Evolutionary conservation across 176 grass and related monocot genomes (phyloP).

Genomic region (Elymus sibiricus): DNA sequence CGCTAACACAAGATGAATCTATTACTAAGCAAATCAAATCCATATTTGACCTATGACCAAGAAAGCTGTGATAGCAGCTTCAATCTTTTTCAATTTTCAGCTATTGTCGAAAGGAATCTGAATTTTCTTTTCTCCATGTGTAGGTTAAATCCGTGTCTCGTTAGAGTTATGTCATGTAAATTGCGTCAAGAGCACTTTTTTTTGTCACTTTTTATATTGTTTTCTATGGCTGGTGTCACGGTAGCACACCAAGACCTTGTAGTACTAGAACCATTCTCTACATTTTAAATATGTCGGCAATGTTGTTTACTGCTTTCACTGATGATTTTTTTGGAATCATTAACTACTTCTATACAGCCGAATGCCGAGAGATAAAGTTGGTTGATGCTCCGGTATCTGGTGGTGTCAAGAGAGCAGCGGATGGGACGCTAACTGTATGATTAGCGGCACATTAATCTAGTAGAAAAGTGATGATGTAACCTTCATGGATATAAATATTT

Average conservation of each 20-base stretch:
- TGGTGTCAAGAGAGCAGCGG: slow-evolving; percentile 90
- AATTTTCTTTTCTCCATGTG: not conserved
- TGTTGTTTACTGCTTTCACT: not conserved
- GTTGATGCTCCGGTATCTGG: slow-evolving; percentile 95
- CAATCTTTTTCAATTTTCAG: not conserved
- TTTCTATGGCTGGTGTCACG: not conserved
- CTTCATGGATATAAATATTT: slow-evolving; percentile 19
- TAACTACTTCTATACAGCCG: slow-evolving; percentile 53
- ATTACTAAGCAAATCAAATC: not conserved
- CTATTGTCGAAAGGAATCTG: not conserved
- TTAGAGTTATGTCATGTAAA: not conserved
- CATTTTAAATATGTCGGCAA: not conserved
- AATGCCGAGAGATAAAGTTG: slow-evolving; percentile 65
- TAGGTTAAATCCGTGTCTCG: not conserved
- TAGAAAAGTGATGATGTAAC: slow-evolving; percentile 22
- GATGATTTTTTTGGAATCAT: slow-evolving; percentile 14
- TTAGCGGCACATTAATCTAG: slow-evolving; percentile 17
- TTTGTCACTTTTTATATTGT: not conserved
- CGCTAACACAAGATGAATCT: not conserved
- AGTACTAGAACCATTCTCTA: not conserved
- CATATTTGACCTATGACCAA: not conserved
- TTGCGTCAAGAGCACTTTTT: not conserved
- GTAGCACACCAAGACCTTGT: not conserved
- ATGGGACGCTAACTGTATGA: slow-evolving; percentile 87
- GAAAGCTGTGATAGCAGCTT: not conserved